Evolutionary conservation across 2,329 filamentous ascomycete species (phyloP).

Genomic region (Xylariales sp.): DNA sequence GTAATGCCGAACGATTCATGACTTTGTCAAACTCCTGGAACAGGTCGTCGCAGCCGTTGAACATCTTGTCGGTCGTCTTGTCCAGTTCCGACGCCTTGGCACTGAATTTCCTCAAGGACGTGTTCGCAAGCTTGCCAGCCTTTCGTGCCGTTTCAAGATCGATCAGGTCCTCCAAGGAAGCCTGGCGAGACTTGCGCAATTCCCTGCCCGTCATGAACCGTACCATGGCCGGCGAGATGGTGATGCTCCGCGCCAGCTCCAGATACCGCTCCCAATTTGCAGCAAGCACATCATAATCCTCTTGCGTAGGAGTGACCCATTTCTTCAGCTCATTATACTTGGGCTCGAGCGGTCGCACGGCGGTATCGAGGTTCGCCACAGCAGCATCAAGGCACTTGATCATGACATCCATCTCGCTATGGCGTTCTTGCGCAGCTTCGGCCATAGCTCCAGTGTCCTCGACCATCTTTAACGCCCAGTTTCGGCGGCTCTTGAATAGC

Average conservation of each 20-base stretch:
- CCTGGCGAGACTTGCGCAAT: slow-evolving; percentile 38
- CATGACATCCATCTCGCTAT: slow-evolving; percentile 71
- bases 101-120: slow-evolving; percentile 55
- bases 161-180: slow-evolving; percentile 70
- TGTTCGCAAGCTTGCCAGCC: slow-evolving; percentile 61
- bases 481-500: slow-evolving; percentile 73
- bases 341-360: slow-evolving; percentile 66
- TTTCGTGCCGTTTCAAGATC: slow-evolving; percentile 68
- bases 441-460: slow-evolving; percentile 66
- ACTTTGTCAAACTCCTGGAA: slow-evolving; percentile 60
- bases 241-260: slow-evolving; percentile 57
- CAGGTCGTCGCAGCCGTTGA: slow-evolving; percentile 56
- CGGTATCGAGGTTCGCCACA: slow-evolving; percentile 75
- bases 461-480: slow-evolving; percentile 71
- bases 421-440: slow-evolving; percentile 56
- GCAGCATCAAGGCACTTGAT: slow-evolving; percentile 78
- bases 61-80: slow-evolving; percentile 54
- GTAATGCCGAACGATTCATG: slow-evolving; percentile 47
- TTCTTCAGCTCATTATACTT: slow-evolving; percentile 67
- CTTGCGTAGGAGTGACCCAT: slow-evolving; percentile 64
- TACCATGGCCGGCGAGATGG: slow-evolving; percentile 62
- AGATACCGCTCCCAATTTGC: slow-evolving; percentile 66
- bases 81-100: slow-evolving; percentile 58
- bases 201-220: slow-evolving; percentile 56
- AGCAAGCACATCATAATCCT: slow-evolving; percentile 62